Conservation (phyloP, 1,284 basidiomycete species). For the Puccinia horiana region DNA sequence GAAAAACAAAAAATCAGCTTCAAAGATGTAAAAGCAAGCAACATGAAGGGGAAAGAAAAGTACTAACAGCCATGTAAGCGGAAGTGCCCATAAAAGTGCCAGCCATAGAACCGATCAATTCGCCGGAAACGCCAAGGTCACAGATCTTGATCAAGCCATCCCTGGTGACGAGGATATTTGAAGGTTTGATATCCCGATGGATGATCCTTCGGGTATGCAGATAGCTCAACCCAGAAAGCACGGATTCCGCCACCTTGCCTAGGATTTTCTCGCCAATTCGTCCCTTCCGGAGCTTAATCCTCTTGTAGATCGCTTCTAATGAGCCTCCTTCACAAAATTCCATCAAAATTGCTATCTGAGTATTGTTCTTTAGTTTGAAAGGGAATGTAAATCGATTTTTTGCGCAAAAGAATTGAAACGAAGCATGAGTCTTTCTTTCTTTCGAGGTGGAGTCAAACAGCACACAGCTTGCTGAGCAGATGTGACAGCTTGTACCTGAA, state of each 20-base stretch:
- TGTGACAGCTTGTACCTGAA: too few relatives aligned
- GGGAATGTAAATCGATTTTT: neutral
- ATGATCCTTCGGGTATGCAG: slow-evolving; percentile 88
- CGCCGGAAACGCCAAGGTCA: slow-evolving; percentile 96
- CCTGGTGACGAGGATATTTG: slow-evolving; percentile 84
- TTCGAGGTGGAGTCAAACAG: too few relatives aligned
- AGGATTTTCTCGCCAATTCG: slow-evolving; percentile 88
- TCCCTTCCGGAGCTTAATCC: slow-evolving; percentile 74
- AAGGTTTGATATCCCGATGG: slow-evolving; percentile 91
- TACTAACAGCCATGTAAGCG: slow-evolving; percentile 92
- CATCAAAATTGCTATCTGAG: slow-evolving; percentile 94
- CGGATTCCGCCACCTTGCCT: slow-evolving; percentile 82
- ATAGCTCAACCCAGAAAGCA: slow-evolving; percentile 87
- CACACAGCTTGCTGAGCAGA: too few relatives aligned
- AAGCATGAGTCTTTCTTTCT: too few relatives aligned
- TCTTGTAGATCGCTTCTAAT: slow-evolving; percentile 81
- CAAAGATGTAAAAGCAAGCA: neutral
- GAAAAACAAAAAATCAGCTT: neutral
- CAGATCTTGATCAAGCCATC: slow-evolving; percentile 86
- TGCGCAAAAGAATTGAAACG: too few relatives aligned
- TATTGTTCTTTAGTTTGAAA: slow-evolving; percentile 61
- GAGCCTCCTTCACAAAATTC: slow-evolving; percentile 82
- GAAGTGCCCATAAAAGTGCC: slow-evolving; percentile 95
- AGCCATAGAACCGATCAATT: slow-evolving; percentile 84
- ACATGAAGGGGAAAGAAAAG: slow-evolving; percentile 27